These are phyloP conservation scores for Starmerella geochares DNA, from an alignment of 805 yeast genomes.

Conservation along the genomic window DNA sequence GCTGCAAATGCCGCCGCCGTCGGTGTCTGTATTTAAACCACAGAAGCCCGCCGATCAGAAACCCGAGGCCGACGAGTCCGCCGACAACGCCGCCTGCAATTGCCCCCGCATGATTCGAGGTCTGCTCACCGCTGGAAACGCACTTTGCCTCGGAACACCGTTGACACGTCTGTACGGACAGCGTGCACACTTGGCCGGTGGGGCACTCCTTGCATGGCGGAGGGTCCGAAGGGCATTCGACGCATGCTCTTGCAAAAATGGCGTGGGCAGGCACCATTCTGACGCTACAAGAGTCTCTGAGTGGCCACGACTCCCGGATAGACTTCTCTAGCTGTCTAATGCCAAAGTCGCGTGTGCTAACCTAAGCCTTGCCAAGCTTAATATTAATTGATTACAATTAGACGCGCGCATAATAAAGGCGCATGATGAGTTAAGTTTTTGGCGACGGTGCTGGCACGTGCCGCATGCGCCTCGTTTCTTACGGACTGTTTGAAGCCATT, in stretches of 20 bases:
- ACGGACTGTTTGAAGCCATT: neutral
- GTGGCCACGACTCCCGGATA: too few species aligned
- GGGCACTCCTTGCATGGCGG: constrained; percentile 46
- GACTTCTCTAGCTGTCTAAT: too few species aligned
- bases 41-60: constrained; percentile 30
- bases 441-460: neutral
- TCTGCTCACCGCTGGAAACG: constrained; percentile 11
- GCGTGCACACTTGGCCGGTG: constrained; percentile 43
- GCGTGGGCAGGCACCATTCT: neutral
- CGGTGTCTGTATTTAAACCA: constrained; percentile 21
- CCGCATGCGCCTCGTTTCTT: neutral
- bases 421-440: neutral
- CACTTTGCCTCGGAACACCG: constrained; percentile 51
- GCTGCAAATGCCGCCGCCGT: constrained; percentile 13
- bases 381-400: neutral
- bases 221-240: constrained; percentile 33
- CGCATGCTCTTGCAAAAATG: constrained; percentile 25
- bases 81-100: constrained; percentile 68
- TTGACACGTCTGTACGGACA: constrained; percentile 47
- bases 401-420: neutral
- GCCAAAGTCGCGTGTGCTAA: neutral
- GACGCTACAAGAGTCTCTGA: neutral
- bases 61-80: constrained; percentile 40
- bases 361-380: neutral
- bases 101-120: constrained; percentile 38